These are phyloP conservation scores for Neurospora crassa DNA, from an alignment of 2,329 filamentous ascomycete species.

Conservation along the genomic window DNA sequence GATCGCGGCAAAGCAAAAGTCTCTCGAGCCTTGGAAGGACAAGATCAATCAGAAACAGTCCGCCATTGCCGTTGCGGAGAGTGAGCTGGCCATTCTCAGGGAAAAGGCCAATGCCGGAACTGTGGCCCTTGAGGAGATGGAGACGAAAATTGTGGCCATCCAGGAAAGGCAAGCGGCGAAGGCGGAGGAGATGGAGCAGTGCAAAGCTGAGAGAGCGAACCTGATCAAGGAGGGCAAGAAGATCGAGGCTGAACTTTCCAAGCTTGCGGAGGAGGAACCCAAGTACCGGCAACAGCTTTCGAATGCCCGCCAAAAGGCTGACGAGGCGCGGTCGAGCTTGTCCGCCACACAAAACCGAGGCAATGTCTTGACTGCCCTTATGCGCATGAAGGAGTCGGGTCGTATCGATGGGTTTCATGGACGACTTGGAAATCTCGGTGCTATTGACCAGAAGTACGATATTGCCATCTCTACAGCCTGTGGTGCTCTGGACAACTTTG, in stretches of 20 bases:
- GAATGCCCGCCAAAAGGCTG: slow-evolving; percentile 83
- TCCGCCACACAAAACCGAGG: slow-evolving; percentile 86
- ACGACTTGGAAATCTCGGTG: slow-evolving; percentile 83
- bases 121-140: slow-evolving; percentile 71
- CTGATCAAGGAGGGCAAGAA: slow-evolving; percentile 67
- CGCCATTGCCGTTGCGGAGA: slow-evolving; percentile 86
- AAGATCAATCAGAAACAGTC: slow-evolving; percentile 97
- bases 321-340: slow-evolving; percentile 86
- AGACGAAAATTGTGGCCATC: slow-evolving; percentile 67
- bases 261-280: slow-evolving; percentile 68
- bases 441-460: slow-evolving; percentile 90
- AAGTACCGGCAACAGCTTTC: slow-evolving; percentile 78
- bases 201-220: slow-evolving; percentile 59
- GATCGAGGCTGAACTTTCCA: slow-evolving; percentile 61
- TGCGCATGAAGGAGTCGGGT: slow-evolving; percentile 91
- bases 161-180: slow-evolving; percentile 64
- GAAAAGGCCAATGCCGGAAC: slow-evolving; percentile 85
- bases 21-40: slow-evolving; percentile 89
- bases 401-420: slow-evolving; percentile 97
- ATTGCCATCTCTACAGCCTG: slow-evolving; percentile 98
- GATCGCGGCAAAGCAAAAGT: slow-evolving; percentile 86
- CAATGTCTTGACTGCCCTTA: slow-evolving; percentile 82
- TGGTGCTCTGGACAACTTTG: slow-evolving; percentile 84
- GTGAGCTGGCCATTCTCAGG: slow-evolving; percentile 81
- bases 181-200: slow-evolving; percentile 63